Conservation (phyloP, 257 asterid species). For the Solanum ossicruentum region DNA sequence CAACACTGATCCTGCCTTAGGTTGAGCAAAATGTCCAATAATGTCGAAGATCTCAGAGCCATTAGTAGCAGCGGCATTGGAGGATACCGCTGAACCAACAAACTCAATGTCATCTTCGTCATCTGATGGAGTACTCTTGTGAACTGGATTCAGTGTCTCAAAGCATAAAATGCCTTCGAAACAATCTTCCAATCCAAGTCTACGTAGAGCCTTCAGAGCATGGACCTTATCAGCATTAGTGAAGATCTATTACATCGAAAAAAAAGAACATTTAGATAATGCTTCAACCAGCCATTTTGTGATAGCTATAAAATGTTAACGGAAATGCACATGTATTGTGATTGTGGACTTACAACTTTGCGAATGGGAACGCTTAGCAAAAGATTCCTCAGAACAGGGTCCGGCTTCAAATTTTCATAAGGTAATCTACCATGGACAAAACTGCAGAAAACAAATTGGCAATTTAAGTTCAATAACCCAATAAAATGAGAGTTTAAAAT, state of each 20-base stretch:
- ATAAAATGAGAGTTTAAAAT: background rate
- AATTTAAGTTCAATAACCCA: background rate
- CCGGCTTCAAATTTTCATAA: slow-evolving; percentile 74
- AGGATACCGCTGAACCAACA: slow-evolving; percentile 24
- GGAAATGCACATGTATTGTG: background rate
- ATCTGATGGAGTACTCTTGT: slow-evolving; percentile 52
- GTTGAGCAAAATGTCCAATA: slow-evolving; percentile 52
- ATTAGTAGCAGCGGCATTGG: background rate
- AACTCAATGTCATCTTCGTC: slow-evolving; percentile 77
- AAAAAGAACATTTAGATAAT: background rate
- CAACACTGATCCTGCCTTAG: slow-evolving; percentile 32
- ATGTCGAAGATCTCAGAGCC: slow-evolving; percentile 56
- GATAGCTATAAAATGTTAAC: background rate
- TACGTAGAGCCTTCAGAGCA: slow-evolving; percentile 51
- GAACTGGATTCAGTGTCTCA: slow-evolving; percentile 81
- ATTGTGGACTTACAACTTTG: slow-evolving; percentile 60
- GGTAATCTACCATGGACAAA: slow-evolving; percentile 98
- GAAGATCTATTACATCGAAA: slow-evolving; percentile 42
- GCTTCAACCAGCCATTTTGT: background rate
- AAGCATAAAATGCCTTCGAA: slow-evolving; percentile 92
- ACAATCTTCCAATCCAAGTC: slow-evolving; percentile 76
- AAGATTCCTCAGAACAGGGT: slow-evolving; percentile 73
- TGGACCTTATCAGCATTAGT: slow-evolving; percentile 89
- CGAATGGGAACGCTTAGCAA: slow-evolving; percentile 61
- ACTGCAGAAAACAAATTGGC: slow-evolving; percentile 18